phyloP scores from a whole-genome alignment of 139 green algal genomes.

The Dunaliella sp. region DNA sequence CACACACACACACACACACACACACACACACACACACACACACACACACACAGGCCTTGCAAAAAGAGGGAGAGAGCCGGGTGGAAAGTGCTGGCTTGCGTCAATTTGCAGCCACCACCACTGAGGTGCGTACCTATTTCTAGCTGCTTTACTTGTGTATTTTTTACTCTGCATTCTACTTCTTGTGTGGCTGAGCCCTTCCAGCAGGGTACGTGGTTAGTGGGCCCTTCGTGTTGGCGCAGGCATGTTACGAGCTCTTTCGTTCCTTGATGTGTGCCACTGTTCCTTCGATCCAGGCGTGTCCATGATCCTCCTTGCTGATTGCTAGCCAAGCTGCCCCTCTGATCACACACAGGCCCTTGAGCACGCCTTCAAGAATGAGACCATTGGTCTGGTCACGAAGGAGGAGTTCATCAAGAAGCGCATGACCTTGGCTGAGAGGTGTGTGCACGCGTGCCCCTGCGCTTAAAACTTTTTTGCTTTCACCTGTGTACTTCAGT shows the following conservation, averaged over 20 bases:
- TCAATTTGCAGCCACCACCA: slow-evolving; percentile 59
- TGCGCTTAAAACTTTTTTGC: neutral
- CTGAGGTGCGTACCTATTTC: slow-evolving; percentile 39
- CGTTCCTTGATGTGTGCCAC: neutral
- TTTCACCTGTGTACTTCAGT: neutral
- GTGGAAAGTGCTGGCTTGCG: slow-evolving; percentile 41
- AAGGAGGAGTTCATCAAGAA: slow-evolving; percentile 90
- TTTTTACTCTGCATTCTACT: neutral
- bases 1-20: neutral
- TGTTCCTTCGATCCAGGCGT: neutral
- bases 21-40: too few relatives aligned
- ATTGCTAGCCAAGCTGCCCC: neutral
- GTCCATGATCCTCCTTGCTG: neutral
- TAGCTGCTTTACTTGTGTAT: neutral
- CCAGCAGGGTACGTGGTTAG: neutral
- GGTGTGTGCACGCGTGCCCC: slow-evolving; percentile 21
- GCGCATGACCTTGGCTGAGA: slow-evolving; percentile 67
- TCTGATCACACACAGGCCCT: slow-evolving; percentile 44
- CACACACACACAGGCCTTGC: neutral
- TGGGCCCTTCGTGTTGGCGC: neutral
- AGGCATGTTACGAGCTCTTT: too few relatives aligned
- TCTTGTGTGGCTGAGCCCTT: neutral
- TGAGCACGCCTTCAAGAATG: slow-evolving; percentile 90
- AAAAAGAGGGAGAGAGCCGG: slow-evolving; percentile 1
- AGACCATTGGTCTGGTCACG: slow-evolving; percentile 94